Base-by-base conservation (phyloP, 2,329 filamentous ascomycete genomes). In the Phialophora tarda region DNA sequence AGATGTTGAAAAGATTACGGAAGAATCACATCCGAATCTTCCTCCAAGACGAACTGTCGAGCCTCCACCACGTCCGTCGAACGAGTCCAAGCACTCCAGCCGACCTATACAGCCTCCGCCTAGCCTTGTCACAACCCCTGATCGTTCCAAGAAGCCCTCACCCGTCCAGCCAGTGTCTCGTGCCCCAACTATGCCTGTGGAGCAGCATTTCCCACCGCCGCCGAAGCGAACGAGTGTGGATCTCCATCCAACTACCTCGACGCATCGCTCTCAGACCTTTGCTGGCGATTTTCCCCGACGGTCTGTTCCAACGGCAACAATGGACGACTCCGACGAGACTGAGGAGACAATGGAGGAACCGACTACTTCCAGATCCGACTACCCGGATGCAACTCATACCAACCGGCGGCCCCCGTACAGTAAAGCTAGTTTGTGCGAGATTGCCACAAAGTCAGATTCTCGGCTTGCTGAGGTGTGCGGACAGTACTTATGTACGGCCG, bases 381-480 rank as follows among this genome's bases (percentile, higher is more conserved):
- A 91, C 75, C 95, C 95, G 0, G 93, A 99, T 78, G 83, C 90
- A 1, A 91, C 92, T 1, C 89, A 90, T 71, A 87, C 92, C 1
- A 99, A 97, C 75, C 88, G 95, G 58, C 86, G 93, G 57, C 90
- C 92, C 17, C 95, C 95, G 0, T 85, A 85, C 59, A 88, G 91
- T 72, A 90, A 88, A 72, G 84, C 88, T 50, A 89, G 91, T 0
- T 85, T 86, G n/a, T 85, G 84, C 59, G 91, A 94, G 69, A 93
- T 99, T 64, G 80, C 85, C 32, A 93, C 91, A 2, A 93, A 92
- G 73, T 95, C 96, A 72, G 95, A 98, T 69, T 91, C 92, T 4
- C 89, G 92, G 50, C 82, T 93, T 32, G 89, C 97, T 75, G 93
- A 95, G 69, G 88, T 96, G 2, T 97, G 92, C 75, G 95, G 95